These are phyloP conservation scores for Medicago truncatula DNA, from an alignment of 306 rosid species.

Conservation along the genomic window DNA sequence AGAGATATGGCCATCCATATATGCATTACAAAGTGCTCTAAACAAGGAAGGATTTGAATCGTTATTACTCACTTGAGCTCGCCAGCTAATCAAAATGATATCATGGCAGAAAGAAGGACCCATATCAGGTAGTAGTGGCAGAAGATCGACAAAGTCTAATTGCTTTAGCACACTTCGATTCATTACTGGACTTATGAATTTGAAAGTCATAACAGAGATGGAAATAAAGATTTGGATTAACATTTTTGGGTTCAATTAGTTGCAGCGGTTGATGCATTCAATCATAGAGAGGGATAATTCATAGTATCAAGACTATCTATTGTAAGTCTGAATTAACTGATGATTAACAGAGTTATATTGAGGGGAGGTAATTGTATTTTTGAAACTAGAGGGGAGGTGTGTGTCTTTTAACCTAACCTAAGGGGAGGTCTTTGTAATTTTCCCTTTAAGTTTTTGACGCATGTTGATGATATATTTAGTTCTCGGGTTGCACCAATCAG, in stretches of 20 bases:
- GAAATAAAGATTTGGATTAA: too few relatives aligned
- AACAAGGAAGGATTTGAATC: constrained; percentile 68
- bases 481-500: background rate
- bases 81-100: constrained; percentile 69
- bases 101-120: constrained; percentile 70
- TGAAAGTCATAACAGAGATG: constrained; percentile 83
- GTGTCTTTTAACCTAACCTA: too few relatives aligned
- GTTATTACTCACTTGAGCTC: constrained; percentile 55
- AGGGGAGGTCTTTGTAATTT: too few relatives aligned
- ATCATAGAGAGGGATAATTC: too few relatives aligned
- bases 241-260: too few relatives aligned
- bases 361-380: too few relatives aligned
- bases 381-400: too few relatives aligned
- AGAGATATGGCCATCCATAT: constrained; percentile 90
- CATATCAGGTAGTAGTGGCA: constrained; percentile 77
- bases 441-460: too few relatives aligned
- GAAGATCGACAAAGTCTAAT: constrained; percentile 78
- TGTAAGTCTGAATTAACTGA: too few relatives aligned
- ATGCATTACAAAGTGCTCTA: constrained; percentile 82
- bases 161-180: constrained; percentile 72
- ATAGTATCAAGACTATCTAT: too few relatives aligned
- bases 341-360: too few relatives aligned
- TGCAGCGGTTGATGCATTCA: too few relatives aligned
- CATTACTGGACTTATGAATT: constrained; percentile 75
- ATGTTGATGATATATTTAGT: background rate